phyloP scores from a whole-genome alignment of 441 rosid genomes.

The Euphorbia schlechtendalii region DNA sequence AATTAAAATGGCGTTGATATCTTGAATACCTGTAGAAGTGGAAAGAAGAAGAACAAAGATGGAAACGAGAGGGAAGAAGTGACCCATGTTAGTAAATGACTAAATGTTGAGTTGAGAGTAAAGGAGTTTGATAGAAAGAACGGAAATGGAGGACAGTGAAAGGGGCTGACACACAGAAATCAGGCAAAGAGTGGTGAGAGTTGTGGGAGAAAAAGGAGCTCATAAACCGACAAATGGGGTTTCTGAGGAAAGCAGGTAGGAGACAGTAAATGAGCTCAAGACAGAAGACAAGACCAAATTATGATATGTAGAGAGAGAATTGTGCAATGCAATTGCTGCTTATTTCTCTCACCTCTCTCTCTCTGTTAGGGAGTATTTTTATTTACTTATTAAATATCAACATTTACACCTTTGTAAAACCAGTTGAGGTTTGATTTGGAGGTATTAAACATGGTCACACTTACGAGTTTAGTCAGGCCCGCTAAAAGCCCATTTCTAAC shows the following conservation, averaged over 20 bases:
- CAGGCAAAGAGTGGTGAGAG: neutral
- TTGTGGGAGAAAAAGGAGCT: too few species aligned
- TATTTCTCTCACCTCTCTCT: too few species aligned
- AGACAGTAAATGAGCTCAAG: neutral
- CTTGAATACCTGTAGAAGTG: constrained; percentile 40
- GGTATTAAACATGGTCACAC: too few species aligned
- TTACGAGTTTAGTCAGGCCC: too few species aligned
- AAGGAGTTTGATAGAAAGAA: neutral
- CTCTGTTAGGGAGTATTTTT: too few species aligned
- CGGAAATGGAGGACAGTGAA: neutral
- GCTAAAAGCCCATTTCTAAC: too few species aligned
- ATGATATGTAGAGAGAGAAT: neutral
- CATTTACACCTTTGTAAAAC: too few species aligned
- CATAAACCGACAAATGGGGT: constrained; percentile 20
- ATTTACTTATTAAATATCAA: too few species aligned
- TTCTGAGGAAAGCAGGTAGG: neutral
- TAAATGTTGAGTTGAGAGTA: neutral
- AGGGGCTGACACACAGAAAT: neutral
- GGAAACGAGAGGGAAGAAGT: constrained; percentile 19
- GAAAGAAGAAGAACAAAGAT: constrained; percentile 30
- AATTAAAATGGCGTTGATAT: too few species aligned
- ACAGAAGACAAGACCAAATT: neutral
- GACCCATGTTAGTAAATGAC: constrained; percentile 28
- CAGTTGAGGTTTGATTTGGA: too few species aligned
- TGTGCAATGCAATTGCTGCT: too few species aligned